phyloP scores from a whole-genome alignment of 768 basidiomycete genomes.

The Kwoniella sp. region DNA sequence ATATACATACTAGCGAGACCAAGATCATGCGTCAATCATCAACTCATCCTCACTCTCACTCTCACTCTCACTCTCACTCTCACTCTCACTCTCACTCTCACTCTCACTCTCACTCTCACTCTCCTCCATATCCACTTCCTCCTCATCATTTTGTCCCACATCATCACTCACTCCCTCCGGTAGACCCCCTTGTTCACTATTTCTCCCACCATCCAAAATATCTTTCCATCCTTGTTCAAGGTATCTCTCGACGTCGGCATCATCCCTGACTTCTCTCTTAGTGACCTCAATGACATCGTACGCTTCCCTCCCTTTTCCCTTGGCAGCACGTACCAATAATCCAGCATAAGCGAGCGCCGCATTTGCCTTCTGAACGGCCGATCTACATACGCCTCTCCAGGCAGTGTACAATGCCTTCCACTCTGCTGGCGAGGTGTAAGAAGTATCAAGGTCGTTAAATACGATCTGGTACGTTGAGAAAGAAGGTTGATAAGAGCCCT shows the following conservation, averaged over 20 bases:
- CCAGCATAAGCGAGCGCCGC: constrained; percentile 28
- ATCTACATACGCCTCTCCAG: constrained; percentile 28
- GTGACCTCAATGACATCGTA: constrained; percentile 25
- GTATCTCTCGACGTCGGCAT: constrained; percentile 7
- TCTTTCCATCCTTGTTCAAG: constrained; percentile 22
- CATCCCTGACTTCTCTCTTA: constrained; percentile 30
- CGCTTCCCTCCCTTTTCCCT: constrained; percentile 35
- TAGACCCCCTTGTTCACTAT: constrained; percentile 7
- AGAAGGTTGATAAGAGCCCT: constrained; percentile 17
- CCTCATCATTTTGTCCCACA: constrained; percentile 16
- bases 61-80: constrained; percentile 7
- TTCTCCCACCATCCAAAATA: constrained; percentile 18
- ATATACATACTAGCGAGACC: neutral
- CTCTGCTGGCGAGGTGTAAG: constrained; percentile 6
- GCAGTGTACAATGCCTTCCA: constrained; percentile 32
- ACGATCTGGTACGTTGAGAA: constrained; percentile 25
- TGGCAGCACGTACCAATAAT: constrained; percentile 22
- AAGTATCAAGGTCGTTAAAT: constrained; percentile 21
- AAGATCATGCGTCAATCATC: neutral
- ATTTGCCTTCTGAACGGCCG: constrained; percentile 28
- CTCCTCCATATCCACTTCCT: constrained; percentile 19
- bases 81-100: constrained; percentile 6
- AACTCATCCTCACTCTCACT: constrained; percentile 5
- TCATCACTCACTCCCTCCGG: constrained; percentile 10
- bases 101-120: constrained; percentile 4